phyloP scores from a whole-genome alignment of 495 filamentous ascomycete species.

The Jackrogersella minutella region DNA sequence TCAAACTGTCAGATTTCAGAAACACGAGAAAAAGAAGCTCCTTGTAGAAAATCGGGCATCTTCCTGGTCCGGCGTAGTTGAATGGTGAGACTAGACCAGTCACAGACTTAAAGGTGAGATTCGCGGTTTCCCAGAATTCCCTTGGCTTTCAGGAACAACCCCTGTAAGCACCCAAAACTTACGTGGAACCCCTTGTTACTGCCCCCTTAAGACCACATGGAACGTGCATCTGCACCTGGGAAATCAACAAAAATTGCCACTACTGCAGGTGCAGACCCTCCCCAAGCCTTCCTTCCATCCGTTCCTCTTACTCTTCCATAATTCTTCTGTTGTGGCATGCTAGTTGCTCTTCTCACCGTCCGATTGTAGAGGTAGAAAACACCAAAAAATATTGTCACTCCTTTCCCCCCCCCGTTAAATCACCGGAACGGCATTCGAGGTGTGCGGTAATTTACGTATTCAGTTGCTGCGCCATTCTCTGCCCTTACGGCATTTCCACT shows the following conservation, averaged over 20 bases:
- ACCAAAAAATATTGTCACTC: constrained; percentile 38
- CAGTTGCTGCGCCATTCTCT: constrained; percentile 24
- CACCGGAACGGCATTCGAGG: constrained; percentile 10
- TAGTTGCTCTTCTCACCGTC: constrained; percentile 26
- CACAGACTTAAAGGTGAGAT: constrained; percentile 32
- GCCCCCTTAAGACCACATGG: constrained; percentile 34
- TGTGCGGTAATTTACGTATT: constrained; percentile 11
- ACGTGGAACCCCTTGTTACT: constrained; percentile 10
- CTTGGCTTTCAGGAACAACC: constrained; percentile 27
- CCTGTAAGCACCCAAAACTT: constrained; percentile 21
- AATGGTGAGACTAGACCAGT: constrained; percentile 39
- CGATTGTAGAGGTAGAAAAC: constrained; percentile 29
- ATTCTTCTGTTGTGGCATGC: constrained; percentile 21
- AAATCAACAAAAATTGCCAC: constrained; percentile 27
- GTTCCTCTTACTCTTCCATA: constrained; percentile 1
- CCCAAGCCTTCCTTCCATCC: constrained; percentile 1
- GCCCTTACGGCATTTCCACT: constrained; percentile 17
- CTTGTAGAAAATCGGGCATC: constrained; percentile 13
- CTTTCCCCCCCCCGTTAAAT: constrained; percentile 16
- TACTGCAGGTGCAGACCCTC: constrained; percentile 39
- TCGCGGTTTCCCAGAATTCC: constrained; percentile 16
- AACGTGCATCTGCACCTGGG: not conserved
- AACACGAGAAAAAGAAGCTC: constrained; percentile 23
- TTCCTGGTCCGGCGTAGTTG: constrained; percentile 8
- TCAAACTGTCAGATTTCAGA: constrained; percentile 5